Conservation (phyloP, 768 basidiomycete species). For the Boletales sp. region DNA sequence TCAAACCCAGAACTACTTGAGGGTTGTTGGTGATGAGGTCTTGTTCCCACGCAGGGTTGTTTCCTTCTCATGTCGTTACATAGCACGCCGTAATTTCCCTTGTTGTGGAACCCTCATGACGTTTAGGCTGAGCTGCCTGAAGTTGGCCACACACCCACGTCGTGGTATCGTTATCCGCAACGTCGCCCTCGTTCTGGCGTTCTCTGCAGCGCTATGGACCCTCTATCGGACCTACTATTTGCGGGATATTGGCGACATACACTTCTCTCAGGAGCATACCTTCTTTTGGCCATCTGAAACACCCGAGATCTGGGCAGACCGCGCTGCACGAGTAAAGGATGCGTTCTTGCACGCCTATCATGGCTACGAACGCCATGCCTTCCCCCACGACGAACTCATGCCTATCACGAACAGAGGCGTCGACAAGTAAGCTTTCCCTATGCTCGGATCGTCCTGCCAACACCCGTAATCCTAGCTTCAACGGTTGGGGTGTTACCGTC, state of each 20-base stretch:
- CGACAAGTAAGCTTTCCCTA: constrained; percentile 44
- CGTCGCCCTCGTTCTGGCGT: constrained; percentile 11
- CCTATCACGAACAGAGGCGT: constrained; percentile 46
- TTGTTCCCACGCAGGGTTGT: not conserved
- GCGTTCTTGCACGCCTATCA: constrained; percentile 69
- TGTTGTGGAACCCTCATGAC: constrained; percentile 1
- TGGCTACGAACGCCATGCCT: constrained; percentile 60
- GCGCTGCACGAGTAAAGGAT: constrained; percentile 53
- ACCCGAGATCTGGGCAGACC: constrained; percentile 44
- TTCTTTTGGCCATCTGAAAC: constrained; percentile 25
- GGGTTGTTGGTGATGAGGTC: too few species aligned
- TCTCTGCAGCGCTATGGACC: constrained; percentile 15
- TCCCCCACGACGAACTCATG: constrained; percentile 59
- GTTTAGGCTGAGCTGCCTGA: not conserved
- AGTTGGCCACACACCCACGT: constrained; percentile 4
- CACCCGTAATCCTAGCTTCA: constrained; percentile 49
- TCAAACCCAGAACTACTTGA: constrained; percentile 22
- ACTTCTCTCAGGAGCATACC: constrained; percentile 12
- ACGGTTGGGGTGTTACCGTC: constrained; percentile 75
- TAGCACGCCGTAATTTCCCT: too few species aligned
- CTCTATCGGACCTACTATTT: constrained; percentile 13
- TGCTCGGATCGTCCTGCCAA: not conserved
- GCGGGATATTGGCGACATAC: not conserved
- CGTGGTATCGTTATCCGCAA: constrained; percentile 22
- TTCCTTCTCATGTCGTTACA: not conserved